Percentiles rank a stretch among this genome's conserved stretches.
Conservation (phyloP, 306 rosid species). For the Delonix regia region DNA sequence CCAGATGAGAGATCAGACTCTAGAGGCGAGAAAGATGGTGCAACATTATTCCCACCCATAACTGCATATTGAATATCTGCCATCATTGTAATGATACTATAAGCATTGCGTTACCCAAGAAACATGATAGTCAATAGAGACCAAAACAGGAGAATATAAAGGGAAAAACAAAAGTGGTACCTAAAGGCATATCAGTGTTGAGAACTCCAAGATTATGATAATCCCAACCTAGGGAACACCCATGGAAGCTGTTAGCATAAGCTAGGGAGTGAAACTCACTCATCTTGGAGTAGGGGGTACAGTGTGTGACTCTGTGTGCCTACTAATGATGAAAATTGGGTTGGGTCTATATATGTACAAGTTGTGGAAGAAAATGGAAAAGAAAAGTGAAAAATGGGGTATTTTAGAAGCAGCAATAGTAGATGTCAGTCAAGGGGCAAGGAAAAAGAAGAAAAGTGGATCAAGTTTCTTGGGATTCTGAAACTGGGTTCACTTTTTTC, state of each 20-base stretch:
- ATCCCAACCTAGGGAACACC: constrained; percentile 75
- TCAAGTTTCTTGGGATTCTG: constrained; percentile 79
- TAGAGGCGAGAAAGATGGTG: constrained; percentile 49
- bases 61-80: constrained; percentile 42
- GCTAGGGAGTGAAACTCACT: constrained; percentile 69
- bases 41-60: constrained; percentile 51
- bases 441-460: constrained; percentile 42
- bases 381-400: constrained; percentile 16
- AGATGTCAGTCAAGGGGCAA: constrained; percentile 71
- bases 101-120: constrained; percentile 7
- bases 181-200: constrained; percentile 68
- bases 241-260: constrained; percentile 53
- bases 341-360: constrained; percentile 58
- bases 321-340: constrained; percentile 45
- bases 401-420: constrained; percentile 17
- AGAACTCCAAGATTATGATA: constrained; percentile 64
- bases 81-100: constrained; percentile 35
- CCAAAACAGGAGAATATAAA: constrained; percentile 20
- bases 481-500: constrained; percentile 54
- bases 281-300: constrained; percentile 37
- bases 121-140: background rate
- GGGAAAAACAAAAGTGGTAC: constrained; percentile 42
- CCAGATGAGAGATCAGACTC: constrained; percentile 79
- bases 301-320: background rate
- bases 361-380: constrained; percentile 37